Base-by-base conservation (phyloP, 139 green algal genomes). In the Picochlorum sp. region DNA sequence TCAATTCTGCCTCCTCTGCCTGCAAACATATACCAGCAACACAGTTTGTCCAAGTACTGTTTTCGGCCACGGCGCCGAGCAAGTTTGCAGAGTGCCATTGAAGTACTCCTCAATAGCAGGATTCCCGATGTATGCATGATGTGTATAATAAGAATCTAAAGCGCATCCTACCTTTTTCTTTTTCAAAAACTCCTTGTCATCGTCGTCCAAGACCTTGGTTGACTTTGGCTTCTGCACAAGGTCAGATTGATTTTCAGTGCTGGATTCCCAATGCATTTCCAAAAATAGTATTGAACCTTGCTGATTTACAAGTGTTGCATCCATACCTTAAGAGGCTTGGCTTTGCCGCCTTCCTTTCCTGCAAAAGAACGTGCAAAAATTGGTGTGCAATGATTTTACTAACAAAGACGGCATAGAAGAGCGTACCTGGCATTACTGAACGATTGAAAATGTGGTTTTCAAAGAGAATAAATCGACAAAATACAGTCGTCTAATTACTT, bases 81-180 rank as follows among this genome's bases (percentile, higher is more conserved):
- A n/a, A n/a, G n/a, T n/a, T n/a, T n/a, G n/a, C n/a, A n/a, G n/a
- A n/a, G n/a, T n/a, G n/a, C n/a, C n/a, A n/a, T n/a, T n/a, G n/a
- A n/a, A n/a, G n/a, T n/a, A n/a, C 10, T 37, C 9, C 9, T 9
- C 9, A 18, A 12, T 33, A 33, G 47, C 9, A 18, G 9, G 29
- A 2, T 20, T 20, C 18, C 32, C 1, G 36, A 14, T 39, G 16
- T 31, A 31, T 22, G 22, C 18, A 7, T 29, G 6, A 36, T 32
- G 41, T 49, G 24, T 22, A 18, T n/a, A 14, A 13, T 12, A 29
- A 20, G 18, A 14, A 37, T 7, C 33, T 14, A 24, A 54, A 26
- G 7, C 57, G 30, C 43, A n/a, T n/a, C n/a, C n/a, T n/a, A 28
- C 67, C 60, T 75, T 75, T 30, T 75, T 75, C 49, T 75, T 75